These are phyloP conservation scores for Fomitopsis palustris DNA, from an alignment of 1,284 basidiomycete species.

Conservation along the genomic window DNA sequence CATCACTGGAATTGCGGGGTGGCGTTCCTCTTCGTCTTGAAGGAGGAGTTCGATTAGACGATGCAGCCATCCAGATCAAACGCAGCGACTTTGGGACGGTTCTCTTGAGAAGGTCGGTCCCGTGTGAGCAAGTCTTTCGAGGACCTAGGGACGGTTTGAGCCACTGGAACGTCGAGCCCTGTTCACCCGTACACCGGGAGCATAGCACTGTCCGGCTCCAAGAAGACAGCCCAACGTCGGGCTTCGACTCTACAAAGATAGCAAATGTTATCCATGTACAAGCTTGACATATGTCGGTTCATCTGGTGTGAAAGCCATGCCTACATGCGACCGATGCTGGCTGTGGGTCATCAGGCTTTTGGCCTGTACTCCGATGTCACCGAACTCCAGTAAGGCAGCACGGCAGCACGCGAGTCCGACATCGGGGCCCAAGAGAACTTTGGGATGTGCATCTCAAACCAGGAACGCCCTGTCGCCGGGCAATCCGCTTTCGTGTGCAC, in stretches of 20 bases:
- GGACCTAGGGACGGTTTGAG: constrained; percentile 49
- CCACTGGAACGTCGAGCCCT: constrained; percentile 51
- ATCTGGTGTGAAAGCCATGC: no score
- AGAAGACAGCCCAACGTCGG: no score
- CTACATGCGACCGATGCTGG: no score
- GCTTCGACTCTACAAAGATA: no score
- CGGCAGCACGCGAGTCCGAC: neutral
- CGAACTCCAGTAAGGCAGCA: neutral
- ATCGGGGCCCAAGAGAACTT: neutral
- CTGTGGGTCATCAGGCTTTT: no score
- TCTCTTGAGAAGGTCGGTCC: constrained; percentile 48
- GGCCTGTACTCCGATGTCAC: neutral
- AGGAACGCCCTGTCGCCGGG: neutral
- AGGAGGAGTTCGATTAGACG: constrained; percentile 57
- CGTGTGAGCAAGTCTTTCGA: constrained; percentile 60
- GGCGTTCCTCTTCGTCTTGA: constrained; percentile 37
- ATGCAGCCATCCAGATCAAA: constrained; percentile 90
- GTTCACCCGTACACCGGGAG: no score
- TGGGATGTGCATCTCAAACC: neutral
- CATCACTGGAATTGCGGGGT: constrained; percentile 75
- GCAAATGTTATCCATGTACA: no score
- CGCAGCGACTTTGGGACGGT: constrained; percentile 60
- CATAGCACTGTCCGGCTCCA: no score
- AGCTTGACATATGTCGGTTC: no score
- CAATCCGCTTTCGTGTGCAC: neutral